phyloP scores from a whole-genome alignment of 2,329 filamentous ascomycete species.

The Neophaeococcomyces mojaviensis region DNA sequence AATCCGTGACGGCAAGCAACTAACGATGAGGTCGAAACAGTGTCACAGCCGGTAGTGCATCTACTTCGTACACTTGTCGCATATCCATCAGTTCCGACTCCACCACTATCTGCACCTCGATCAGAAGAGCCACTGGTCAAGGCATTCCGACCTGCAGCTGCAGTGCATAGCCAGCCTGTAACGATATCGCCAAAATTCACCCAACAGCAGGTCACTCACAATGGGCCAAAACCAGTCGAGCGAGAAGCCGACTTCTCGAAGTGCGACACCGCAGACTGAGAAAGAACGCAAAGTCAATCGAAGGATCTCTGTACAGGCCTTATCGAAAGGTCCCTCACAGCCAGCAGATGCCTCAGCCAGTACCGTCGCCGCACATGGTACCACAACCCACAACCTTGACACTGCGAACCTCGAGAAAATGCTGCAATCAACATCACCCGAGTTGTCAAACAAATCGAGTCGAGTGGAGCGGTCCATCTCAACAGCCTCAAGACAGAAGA shows the following conservation, averaged over 20 bases:
- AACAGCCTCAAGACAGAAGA: constrained; percentile 14
- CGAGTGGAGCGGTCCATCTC: constrained; percentile 17
- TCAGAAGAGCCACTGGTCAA: too few relatives aligned
- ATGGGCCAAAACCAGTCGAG: constrained; percentile 24
- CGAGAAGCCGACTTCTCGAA: constrained; percentile 18
- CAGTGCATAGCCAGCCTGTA: too few relatives aligned
- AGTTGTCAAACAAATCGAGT: constrained; percentile 22
- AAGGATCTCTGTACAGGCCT: constrained; percentile 34
- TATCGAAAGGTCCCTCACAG: constrained; percentile 33
- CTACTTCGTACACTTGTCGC: too few relatives aligned
- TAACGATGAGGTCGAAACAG: too few relatives aligned
- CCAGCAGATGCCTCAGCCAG: constrained; percentile 38
- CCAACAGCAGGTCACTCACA: constrained; percentile 1
- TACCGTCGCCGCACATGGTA: constrained; percentile 33
- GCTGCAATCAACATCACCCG: constrained; percentile 32
- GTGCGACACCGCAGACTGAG: constrained; percentile 17
- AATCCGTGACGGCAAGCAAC: too few relatives aligned
- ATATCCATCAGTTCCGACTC: too few relatives aligned
- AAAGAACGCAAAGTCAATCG: constrained; percentile 33
- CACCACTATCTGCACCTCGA: too few relatives aligned
- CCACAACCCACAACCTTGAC: constrained; percentile 27
- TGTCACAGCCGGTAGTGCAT: too few relatives aligned
- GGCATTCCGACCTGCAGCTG: too few relatives aligned
- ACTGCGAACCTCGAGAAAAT: constrained; percentile 33
- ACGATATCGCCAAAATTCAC: too few relatives aligned